Conservation (phyloP, 2,329 filamentous ascomycete genomes). For the Sclerotinia nivalis region DNA sequence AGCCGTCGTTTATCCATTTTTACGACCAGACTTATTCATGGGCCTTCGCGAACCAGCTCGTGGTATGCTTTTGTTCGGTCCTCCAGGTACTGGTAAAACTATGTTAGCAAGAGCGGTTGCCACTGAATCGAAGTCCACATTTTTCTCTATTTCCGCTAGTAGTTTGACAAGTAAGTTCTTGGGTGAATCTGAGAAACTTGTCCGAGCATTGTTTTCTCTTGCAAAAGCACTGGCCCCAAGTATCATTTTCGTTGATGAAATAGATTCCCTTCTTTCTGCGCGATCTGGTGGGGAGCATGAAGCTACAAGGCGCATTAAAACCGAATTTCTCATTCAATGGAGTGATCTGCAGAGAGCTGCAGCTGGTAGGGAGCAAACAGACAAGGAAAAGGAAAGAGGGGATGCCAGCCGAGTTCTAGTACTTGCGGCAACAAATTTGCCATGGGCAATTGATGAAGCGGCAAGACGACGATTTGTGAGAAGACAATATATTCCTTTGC, state of each 20-base stretch:
- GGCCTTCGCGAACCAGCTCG: constrained; percentile 89
- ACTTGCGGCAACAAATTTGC: constrained; percentile 90
- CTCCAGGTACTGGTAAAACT: constrained; percentile 96
- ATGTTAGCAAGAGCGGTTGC: constrained; percentile 95
- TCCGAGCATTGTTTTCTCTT: constrained; percentile 86
- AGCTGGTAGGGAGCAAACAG: constrained; percentile 72
- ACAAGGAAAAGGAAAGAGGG: constrained; percentile 68
- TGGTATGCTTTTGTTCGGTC: constrained; percentile 94
- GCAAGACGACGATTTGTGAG: constrained; percentile 87
- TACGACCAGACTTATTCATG: constrained; percentile 94
- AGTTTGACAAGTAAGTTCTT: constrained; percentile 94
- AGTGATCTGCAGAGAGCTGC: constrained; percentile 90
- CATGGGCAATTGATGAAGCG: constrained; percentile 97
- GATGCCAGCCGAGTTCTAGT: constrained; percentile 90
- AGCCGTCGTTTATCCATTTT: constrained; percentile 93
- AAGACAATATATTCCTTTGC: constrained; percentile 92
- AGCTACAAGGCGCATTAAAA: constrained; percentile 91
- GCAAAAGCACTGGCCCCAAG: constrained; percentile 86
- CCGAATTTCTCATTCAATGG: constrained; percentile 97
- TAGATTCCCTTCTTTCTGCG: constrained; percentile 87
- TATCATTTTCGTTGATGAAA: constrained; percentile 98
- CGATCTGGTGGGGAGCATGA: constrained; percentile 88
- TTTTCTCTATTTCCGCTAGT: constrained; percentile 95
- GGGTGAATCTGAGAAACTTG: constrained; percentile 94
- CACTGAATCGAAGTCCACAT: constrained; percentile 90